Evolutionary conservation across 768 basidiomycete species (phyloP).

Genomic region (Macrolepiota fuliginosa): DNA sequence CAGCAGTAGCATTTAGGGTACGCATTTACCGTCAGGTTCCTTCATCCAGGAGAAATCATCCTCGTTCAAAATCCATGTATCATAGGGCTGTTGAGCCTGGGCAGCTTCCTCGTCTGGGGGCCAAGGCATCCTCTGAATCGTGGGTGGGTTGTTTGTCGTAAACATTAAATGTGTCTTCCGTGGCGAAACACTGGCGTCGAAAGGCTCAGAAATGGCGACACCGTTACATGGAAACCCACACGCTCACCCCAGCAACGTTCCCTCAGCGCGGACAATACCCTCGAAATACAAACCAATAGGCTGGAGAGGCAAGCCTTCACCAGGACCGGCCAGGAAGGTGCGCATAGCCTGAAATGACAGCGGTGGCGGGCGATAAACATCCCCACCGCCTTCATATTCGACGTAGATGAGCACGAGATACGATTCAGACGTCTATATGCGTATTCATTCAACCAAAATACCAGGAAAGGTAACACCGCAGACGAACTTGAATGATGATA

Average conservation of each 20-base stretch:
- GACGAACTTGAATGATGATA: slow-evolving; percentile 75
- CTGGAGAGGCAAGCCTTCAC: slow-evolving; percentile 73
- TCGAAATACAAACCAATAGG: slow-evolving; percentile 71
- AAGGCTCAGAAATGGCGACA: neutral
- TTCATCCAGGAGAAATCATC: slow-evolving; percentile 71
- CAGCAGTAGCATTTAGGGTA: neutral
- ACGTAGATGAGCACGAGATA: slow-evolving; percentile 76
- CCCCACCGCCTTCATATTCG: slow-evolving; percentile 51
- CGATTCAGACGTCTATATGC: slow-evolving; percentile 71
- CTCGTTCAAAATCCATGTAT: slow-evolving; percentile 71
- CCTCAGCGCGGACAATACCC: slow-evolving; percentile 79
- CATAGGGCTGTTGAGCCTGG: slow-evolving; percentile 41
- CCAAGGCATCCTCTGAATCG: slow-evolving; percentile 86
- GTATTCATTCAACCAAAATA: neutral
- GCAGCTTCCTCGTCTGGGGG: slow-evolving; percentile 47
- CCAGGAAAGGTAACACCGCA: slow-evolving; percentile 1
- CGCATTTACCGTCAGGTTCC: slow-evolving; percentile 61
- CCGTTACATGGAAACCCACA: neutral
- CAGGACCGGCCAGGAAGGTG: slow-evolving; percentile 74
- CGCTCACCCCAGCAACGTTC: slow-evolving; percentile 64
- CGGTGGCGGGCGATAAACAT: slow-evolving; percentile 52
- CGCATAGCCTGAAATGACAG: slow-evolving; percentile 56
- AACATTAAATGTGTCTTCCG: slow-evolving; percentile 68
- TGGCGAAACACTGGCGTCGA: slow-evolving; percentile 61
- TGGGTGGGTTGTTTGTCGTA: slow-evolving; percentile 70